Evolutionary conservation across 139 green algal genomes (phyloP).

Genomic region (Chlamydomonas incerta): DNA sequence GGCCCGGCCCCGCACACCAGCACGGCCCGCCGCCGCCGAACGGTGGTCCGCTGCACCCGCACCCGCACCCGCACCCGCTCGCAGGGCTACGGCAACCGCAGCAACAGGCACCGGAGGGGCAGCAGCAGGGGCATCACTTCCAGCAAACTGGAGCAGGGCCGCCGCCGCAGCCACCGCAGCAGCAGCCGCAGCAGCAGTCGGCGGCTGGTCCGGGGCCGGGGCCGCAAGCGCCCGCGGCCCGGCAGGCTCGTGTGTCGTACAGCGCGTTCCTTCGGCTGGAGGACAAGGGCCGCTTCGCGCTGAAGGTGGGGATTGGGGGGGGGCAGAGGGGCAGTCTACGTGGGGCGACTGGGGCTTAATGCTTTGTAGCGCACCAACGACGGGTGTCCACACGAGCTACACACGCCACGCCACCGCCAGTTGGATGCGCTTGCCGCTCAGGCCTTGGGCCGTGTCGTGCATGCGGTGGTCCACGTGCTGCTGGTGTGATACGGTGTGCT

Average conservation of each 20-base stretch:
- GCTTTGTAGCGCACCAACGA: too few relatives aligned
- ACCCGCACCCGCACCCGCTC: too few relatives aligned
- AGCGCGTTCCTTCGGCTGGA: not conserved
- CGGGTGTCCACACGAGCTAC: too few relatives aligned
- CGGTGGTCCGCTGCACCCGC: too few relatives aligned
- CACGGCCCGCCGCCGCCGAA: too few relatives aligned
- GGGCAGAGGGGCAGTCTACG: too few relatives aligned
- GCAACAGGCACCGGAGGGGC: not conserved
- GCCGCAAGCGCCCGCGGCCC: not conserved
- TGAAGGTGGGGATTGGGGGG: conserved; percentile 14
- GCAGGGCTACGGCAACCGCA: not conserved
- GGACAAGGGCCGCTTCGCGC: not conserved
- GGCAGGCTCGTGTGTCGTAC: not conserved
- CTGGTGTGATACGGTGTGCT: not conserved
- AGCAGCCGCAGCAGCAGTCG: not conserved
- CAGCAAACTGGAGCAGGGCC: not conserved
- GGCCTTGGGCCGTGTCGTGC: not conserved
- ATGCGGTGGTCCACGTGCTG: not conserved
- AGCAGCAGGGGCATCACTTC: not conserved
- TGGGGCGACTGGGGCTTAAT: too few relatives aligned
- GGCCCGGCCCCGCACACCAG: too few relatives aligned
- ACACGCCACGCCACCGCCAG: too few relatives aligned
- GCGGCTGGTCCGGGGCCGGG: not conserved
- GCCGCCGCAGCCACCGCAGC: not conserved
- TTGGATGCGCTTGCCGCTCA: too few relatives aligned